A percentile compares a stretch with the other conserved stretches of the same genome.
Evolutionary conservation across 2,329 filamentous ascomycete genomes (phyloP).

Genomic region (Neurospora crassa): DNA sequence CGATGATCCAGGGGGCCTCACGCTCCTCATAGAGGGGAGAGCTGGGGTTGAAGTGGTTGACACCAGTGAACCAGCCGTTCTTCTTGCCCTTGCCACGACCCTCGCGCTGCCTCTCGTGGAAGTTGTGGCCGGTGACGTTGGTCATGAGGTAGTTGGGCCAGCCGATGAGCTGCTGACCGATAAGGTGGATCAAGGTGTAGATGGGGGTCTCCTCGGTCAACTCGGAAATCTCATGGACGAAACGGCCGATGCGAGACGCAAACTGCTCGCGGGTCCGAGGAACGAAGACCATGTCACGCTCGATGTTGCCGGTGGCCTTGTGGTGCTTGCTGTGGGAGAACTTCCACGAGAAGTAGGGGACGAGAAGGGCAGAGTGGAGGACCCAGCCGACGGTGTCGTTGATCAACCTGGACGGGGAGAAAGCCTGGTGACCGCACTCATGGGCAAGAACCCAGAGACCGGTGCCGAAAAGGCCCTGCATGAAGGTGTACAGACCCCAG

Average conservation of each 20-base stretch:
- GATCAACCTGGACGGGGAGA: conserved; percentile 81
- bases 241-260: conserved; percentile 61
- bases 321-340: conserved; percentile 99
- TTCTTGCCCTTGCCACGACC: conserved; percentile 87
- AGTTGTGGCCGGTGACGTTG: conserved; percentile 96
- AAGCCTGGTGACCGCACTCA: conserved; percentile 95
- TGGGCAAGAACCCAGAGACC: conserved; percentile 95
- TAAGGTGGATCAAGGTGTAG: conserved; percentile 61
- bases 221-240: conserved; percentile 76
- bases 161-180: conserved; percentile 81
- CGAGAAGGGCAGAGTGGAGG: conserved; percentile 39
- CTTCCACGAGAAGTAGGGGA: conserved; percentile 99
- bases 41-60: conserved; percentile 89
- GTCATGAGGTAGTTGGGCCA: conserved; percentile 87
- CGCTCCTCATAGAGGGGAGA: conserved; percentile 88
- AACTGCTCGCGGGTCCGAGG: conserved; percentile 81
- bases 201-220: conserved; percentile 92
- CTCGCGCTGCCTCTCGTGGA: conserved; percentile 82
- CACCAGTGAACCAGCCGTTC: conserved; percentile 70
- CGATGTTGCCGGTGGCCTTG: conserved; percentile 95
- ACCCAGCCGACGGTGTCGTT: conserved; percentile 91
- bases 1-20: conserved; percentile 75
- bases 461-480: conserved; percentile 89
- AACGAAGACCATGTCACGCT: conserved; percentile 99
- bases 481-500: conserved; percentile 58